Base-by-base conservation (phyloP, 2,329 filamentous ascomycete species). In the Epichloe bromicola region DNA sequence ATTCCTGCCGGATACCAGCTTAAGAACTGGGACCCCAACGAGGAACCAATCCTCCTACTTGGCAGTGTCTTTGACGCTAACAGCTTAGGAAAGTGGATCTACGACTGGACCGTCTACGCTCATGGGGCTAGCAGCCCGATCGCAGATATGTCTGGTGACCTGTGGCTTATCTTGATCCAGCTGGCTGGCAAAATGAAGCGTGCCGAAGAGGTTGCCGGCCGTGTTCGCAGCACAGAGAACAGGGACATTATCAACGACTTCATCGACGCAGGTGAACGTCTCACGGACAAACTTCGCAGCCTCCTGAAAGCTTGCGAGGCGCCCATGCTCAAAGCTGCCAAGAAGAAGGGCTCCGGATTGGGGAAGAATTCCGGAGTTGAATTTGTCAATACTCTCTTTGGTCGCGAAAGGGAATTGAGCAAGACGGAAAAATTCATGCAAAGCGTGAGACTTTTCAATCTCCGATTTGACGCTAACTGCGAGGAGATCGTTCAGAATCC, bases 41-140 rank as follows among this genome's bases (percentile, higher is more conserved):
- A 97, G 73, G 83, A 89, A 59, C 93, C 93, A 48, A 96, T 98
- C 65, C 83, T 96, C 64, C 79, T 98, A 26, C 78, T 97, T 20
- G 93, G 93, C 48, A 95, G 88, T 64, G 93, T 97, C 51, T 97
- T 97, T 63, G 93, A 97, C 65, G 88, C 91, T 63, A 96, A 97
- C 76, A 95, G 88, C 26, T 78, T 98, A 33, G 93, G 93, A 63
- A 96, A 96, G 71, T 98, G 93, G 93, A 94, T 98, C 63, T 98
- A 95, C 70, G 93, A 97, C 75, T 98, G 93, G 93, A 96, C 93
- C 17, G 88, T 96, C 56, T 95, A 88, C 72, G 83, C 85, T 65
- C 83, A 94, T 59, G 88, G 88, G 38, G 80, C 88, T 14, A 79
- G 80, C 40, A 88, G 86, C 11, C 87, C 89, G 48, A 87, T 96